Percentiles rank a stretch among this genome's conserved stretches.
Conservation (phyloP, 164 flowering plant species). For the Echeveria elegans region DNA sequence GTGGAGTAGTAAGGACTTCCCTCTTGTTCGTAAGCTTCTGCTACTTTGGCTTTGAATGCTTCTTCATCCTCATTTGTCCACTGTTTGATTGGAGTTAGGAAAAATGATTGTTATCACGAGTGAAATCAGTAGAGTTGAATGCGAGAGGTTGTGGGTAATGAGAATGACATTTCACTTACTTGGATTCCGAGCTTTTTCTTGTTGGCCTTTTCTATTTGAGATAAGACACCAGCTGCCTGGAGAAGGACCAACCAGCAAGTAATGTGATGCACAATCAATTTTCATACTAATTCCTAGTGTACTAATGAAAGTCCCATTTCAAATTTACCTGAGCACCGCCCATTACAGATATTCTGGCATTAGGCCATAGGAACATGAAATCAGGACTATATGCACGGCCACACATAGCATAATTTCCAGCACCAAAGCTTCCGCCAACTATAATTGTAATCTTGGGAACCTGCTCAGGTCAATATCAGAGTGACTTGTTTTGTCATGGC, state of each 20-base stretch:
- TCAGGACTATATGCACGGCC: constrained; percentile 96
- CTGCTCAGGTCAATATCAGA: constrained; percentile 29
- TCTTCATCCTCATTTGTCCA: constrained; percentile 88
- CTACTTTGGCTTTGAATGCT: constrained; percentile 58
- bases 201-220: constrained; percentile 74
- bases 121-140: background rate
- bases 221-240: constrained; percentile 97
- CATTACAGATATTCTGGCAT: constrained; percentile 92
- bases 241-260: background rate
- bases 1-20: constrained; percentile 88
- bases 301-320: too few relatives aligned
- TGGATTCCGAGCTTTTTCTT: constrained; percentile 69
- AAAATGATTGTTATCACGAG: background rate
- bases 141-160: background rate
- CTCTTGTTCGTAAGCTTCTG: constrained; percentile 80
- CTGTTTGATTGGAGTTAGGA: constrained; percentile 24
- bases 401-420: constrained; percentile 99
- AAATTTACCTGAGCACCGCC: constrained; percentile 84
- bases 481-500: too few relatives aligned
- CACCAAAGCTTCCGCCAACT: constrained; percentile 98
- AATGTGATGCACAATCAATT: too few relatives aligned
- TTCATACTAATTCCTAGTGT: too few relatives aligned
- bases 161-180: constrained; percentile 33
- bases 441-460: constrained; percentile 87
- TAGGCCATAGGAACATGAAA: constrained; percentile 96